phyloP scores from a whole-genome alignment of 148 eudicot species.

The Spergularia marina region DNA sequence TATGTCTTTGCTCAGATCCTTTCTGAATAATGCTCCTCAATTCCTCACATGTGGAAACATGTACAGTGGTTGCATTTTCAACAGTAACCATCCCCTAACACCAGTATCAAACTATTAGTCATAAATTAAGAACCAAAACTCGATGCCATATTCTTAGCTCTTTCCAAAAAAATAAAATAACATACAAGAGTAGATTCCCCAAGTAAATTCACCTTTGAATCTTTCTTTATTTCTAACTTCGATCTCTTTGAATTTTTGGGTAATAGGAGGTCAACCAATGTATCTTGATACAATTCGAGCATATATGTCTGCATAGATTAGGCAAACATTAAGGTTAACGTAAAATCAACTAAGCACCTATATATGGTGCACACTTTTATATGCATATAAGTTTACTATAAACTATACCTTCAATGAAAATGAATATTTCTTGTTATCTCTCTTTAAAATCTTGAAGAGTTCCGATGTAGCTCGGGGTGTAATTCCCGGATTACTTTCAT shows the following conservation, averaged over 20 bases:
- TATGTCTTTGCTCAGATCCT: constrained; percentile 93
- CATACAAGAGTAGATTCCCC: background rate
- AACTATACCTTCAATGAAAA: constrained; percentile 79
- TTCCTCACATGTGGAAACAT: constrained; percentile 70
- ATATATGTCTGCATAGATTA: constrained; percentile 63
- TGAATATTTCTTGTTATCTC: constrained; percentile 73
- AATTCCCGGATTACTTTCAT: constrained; percentile 73
- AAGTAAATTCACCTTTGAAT: constrained; percentile 63
- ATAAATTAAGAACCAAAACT: background rate
- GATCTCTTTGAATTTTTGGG: constrained; percentile 70
- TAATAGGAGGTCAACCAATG: constrained; percentile 74
- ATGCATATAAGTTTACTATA: constrained; percentile 4
- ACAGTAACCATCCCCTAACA: constrained; percentile 90
- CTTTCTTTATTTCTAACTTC: constrained; percentile 87
- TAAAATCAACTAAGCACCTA: background rate
- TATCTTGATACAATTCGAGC: constrained; percentile 96
- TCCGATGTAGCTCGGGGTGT: constrained; percentile 92
- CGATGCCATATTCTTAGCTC: background rate
- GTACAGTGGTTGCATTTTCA: constrained; percentile 66
- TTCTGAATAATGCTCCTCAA: constrained; percentile 63
- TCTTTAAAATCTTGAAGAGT: constrained; percentile 75
- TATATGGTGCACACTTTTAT: background rate
- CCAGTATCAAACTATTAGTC: background rate
- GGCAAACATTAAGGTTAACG: background rate
- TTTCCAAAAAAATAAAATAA: background rate